Conservation (phyloP, 305 asterid genomes). For the Solanum hybrid region DNA sequence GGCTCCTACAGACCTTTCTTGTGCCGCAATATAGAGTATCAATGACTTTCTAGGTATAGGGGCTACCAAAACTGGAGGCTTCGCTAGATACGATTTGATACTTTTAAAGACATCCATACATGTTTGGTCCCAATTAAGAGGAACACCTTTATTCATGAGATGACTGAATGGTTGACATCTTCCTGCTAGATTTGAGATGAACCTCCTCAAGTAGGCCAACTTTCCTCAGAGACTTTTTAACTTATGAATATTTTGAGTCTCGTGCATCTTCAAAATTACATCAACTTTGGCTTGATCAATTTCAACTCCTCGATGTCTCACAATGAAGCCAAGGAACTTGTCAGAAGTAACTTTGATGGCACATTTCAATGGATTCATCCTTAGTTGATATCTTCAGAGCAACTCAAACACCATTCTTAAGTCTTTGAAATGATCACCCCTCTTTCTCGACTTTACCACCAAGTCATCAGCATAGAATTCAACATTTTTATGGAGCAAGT, state of each 20-base stretch:
- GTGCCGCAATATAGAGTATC: neutral
- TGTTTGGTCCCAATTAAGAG: neutral
- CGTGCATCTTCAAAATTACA: neutral
- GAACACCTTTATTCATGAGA: neutral
- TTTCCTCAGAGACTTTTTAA: neutral
- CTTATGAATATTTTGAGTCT: neutral
- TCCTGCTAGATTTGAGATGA: neutral
- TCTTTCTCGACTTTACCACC: neutral
- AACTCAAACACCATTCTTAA: neutral
- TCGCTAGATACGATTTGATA: neutral
- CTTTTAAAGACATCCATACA: too few relatives aligned
- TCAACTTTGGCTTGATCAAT: neutral
- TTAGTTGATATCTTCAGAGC: neutral
- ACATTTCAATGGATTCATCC: neutral
- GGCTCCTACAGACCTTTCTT: neutral
- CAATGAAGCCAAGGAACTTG: neutral
- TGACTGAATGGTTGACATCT: too few relatives aligned
- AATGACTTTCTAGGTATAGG: neutral
- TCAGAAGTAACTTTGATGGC: neutral
- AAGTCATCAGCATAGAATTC: too few relatives aligned
- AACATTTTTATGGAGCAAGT: too few relatives aligned
- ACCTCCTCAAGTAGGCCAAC: neutral
- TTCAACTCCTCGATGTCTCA: neutral
- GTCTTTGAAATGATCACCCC: neutral
- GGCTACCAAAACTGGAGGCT: too few relatives aligned